phyloP scores from a whole-genome alignment of 805 yeast genomes.

The Candida caryicola region DNA sequence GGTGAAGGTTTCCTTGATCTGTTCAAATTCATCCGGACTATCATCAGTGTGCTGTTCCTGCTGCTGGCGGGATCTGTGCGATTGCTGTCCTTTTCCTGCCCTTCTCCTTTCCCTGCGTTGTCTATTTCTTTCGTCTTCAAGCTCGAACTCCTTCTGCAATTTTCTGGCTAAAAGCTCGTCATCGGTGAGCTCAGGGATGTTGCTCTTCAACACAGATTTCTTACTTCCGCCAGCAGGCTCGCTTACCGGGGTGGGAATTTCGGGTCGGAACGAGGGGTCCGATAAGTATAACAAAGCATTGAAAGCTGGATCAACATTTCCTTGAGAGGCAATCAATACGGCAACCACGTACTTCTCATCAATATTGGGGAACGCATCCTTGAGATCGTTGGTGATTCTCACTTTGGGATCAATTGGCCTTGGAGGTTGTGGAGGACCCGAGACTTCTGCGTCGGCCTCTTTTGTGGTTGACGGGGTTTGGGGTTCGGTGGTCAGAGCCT shows the following conservation, averaged over 20 bases:
- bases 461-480: background rate
- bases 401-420: slow-evolving; percentile 64
- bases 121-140: slow-evolving; percentile 38
- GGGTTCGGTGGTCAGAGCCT: slow-evolving; percentile 4
- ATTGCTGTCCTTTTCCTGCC: slow-evolving; percentile 9
- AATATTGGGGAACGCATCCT: slow-evolving; percentile 81
- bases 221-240: slow-evolving; percentile 17
- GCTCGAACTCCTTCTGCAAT: slow-evolving; percentile 64
- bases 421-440: slow-evolving; percentile 38
- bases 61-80: slow-evolving; percentile 15
- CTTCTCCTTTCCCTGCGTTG: slow-evolving; percentile 16
- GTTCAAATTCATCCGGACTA: slow-evolving; percentile 59
- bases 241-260: slow-evolving; percentile 37
- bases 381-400: slow-evolving; percentile 55
- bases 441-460: slow-evolving; percentile 12
- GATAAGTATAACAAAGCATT: slow-evolving; percentile 78
- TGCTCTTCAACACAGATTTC: slow-evolving; percentile 18
- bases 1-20: slow-evolving; percentile 61
- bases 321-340: slow-evolving; percentile 80
- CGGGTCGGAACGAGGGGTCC: slow-evolving; percentile 64
- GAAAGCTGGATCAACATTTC: slow-evolving; percentile 80
- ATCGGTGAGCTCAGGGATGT: slow-evolving; percentile 32
- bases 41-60: slow-evolving; percentile 27
- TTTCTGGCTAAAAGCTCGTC: slow-evolving; percentile 84
- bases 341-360: slow-evolving; percentile 74